phyloP scores from a whole-genome alignment of 225 moss, liverwort and hornwort species.

The Takakia lepidozioides region DNA sequence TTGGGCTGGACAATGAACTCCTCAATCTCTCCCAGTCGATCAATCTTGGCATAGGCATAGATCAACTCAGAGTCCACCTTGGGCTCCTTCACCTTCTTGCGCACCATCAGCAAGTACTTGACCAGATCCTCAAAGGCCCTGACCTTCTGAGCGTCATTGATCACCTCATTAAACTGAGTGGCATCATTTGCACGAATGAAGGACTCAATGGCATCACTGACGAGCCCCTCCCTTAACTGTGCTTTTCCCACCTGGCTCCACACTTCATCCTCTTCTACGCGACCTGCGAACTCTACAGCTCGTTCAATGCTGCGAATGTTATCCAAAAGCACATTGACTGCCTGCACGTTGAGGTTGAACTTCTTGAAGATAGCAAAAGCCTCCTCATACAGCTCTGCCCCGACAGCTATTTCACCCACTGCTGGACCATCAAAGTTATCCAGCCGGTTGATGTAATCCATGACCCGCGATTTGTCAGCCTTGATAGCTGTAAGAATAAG shows the following conservation, averaged over 20 bases:
- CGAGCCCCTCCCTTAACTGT: constrained; percentile 28
- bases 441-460: constrained; percentile 82
- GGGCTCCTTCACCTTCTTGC: constrained; percentile 49
- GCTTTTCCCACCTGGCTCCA: constrained; percentile 95
- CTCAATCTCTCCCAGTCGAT: constrained; percentile 28
- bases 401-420: constrained; percentile 81
- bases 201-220: constrained; percentile 40
- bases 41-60: constrained; percentile 45
- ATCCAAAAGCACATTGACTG: constrained; percentile 75
- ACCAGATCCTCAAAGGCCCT: constrained; percentile 52
- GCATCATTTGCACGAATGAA: constrained; percentile 43
- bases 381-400: constrained; percentile 84
- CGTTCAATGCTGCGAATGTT: constrained; percentile 57
- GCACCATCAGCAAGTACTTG: constrained; percentile 50
- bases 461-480: constrained; percentile 75
- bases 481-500: constrained; percentile 85
- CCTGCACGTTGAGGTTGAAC: constrained; percentile 82
- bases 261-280: constrained; percentile 86
- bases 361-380: constrained; percentile 82
- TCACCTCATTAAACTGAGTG: constrained; percentile 43
- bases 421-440: constrained; percentile 93
- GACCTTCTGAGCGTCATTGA: constrained; percentile 38
- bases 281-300: constrained; percentile 80
- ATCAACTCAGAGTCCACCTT: constrained; percentile 57
- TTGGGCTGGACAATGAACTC: constrained; percentile 38